Evolutionary conservation across 2,329 filamentous ascomycete species (phyloP).

Genomic region (Epichloe coenophiala): DNA sequence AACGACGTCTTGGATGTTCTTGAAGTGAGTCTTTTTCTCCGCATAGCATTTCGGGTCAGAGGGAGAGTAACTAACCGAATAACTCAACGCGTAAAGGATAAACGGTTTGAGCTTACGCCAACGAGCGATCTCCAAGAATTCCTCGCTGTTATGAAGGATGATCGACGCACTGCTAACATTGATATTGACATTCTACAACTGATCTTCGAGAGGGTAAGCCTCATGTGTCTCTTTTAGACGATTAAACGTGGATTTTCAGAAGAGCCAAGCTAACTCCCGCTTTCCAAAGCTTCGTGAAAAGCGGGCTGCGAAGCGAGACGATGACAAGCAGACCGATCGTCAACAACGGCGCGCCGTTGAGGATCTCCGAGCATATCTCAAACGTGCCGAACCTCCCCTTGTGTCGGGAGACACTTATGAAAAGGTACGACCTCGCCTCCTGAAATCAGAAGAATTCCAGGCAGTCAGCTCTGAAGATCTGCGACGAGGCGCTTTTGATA

Average conservation of each 20-base stretch:
- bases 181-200: conserved; percentile 64
- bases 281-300: conserved; percentile 64
- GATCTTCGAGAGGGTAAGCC: conserved; percentile 65
- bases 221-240: not conserved
- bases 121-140: conserved; percentile 87
- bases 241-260: too few relatives aligned
- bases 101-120: conserved; percentile 78
- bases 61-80: conserved; percentile 5
- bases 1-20: conserved; percentile 81
- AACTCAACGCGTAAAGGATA: conserved; percentile 45
- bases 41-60: not conserved
- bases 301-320: conserved; percentile 66
- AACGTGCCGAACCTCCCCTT: conserved; percentile 79
- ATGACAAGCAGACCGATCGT: conserved; percentile 74
- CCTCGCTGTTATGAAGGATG: conserved; percentile 64
- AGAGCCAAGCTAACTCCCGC: not conserved
- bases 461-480: conserved; percentile 72
- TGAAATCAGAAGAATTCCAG: conserved; percentile 72
- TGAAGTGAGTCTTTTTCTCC: conserved; percentile 52
- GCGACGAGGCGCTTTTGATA: conserved; percentile 77
- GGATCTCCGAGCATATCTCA: conserved; percentile 71
- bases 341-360: conserved; percentile 77
- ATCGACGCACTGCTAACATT: conserved; percentile 80
- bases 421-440: conserved; percentile 65
- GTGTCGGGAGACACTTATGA: conserved; percentile 73